Base-by-base conservation (phyloP, 345 rosid genomes). In the Eucalyptus cloeziana region DNA sequence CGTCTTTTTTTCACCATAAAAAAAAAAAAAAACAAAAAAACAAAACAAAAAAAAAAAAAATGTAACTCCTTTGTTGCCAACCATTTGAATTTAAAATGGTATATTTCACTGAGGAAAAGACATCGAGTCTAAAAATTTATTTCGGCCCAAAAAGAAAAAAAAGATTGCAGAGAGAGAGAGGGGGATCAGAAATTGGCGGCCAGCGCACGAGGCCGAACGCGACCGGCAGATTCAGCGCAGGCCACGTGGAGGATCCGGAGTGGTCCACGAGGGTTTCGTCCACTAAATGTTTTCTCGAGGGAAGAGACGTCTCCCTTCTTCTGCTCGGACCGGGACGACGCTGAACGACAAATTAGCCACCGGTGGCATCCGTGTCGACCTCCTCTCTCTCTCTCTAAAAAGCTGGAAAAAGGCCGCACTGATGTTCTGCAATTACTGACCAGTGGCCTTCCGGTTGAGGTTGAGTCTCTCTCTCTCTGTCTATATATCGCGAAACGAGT, bases 331-430 rank as follows among this genome's bases (percentile, higher is more conserved):
- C 58, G 25, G 58, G 58, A 49, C 85, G 44, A 24, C 8, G 33
- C 69, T 15, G 44, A 40, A 37, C 86, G 19, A 81, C 89, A 88
- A 88, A 56, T 30, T 56, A 54, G 87, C 86, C 13, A 67, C 86
- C 87, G 87, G 56, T 54, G 89, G 86, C 87, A 10, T 43, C n/a
- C 45, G 86, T 80, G 56, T 88, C 37, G 40, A 11, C 37, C 83
- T 25, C 37, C 27, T 25, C 33, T 30, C 87, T 15, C 51, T 15
- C 30, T 40, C 45, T 45, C 30, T 10, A 22, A 56, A 56, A 56
- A 69, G 47, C 45, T 24, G 15, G 15, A 17, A 30, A 62, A 56
- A 31, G 69, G 49, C 40, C 52, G 22, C 79, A 60, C 44, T 27
- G 49, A 43, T 10, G 45, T 24, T 71, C 69, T 71, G 81, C 27